Conservation (phyloP, 352 stramenopile species). For the Elongisporangium undulatum region DNA sequence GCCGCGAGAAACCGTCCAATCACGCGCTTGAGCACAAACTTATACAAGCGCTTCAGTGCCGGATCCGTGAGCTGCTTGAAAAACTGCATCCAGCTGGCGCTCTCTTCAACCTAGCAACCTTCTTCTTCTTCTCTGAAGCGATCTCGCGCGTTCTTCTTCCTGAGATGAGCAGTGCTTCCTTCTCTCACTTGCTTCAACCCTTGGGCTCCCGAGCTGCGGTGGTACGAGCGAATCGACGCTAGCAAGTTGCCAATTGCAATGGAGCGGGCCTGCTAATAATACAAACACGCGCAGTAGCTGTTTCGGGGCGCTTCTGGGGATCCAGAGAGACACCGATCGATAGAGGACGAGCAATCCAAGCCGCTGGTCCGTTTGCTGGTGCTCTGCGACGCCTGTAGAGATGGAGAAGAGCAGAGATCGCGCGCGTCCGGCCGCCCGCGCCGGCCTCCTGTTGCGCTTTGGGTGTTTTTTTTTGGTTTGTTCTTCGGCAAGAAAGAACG, state of each 20-base stretch:
- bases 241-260: not conserved
- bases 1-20: constrained; percentile 82
- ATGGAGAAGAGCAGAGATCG: not conserved
- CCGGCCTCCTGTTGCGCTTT: not conserved
- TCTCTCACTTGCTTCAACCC: not conserved
- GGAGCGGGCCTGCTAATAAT: not conserved
- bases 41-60: constrained; percentile 88
- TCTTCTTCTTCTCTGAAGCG: constrained; percentile 1
- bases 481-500: constrained; percentile 2
- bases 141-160: not conserved
- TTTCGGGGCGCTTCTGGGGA: not conserved
- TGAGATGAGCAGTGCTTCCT: not conserved
- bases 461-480: constrained; percentile 1
- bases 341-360: not conserved
- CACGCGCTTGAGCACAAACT: constrained; percentile 89
- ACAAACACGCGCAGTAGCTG: not conserved
- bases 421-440: not conserved
- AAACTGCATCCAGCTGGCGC: constrained; percentile 59
- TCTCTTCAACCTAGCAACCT: constrained; percentile 2
- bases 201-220: not conserved
- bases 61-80: constrained; percentile 87
- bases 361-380: not conserved
- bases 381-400: not conserved
- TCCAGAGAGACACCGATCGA: not conserved
- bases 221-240: not conserved